Evolutionary conservation across 371 early-diverging fungal genomes (phyloP).

Genomic region (Smittium culicis): DNA sequence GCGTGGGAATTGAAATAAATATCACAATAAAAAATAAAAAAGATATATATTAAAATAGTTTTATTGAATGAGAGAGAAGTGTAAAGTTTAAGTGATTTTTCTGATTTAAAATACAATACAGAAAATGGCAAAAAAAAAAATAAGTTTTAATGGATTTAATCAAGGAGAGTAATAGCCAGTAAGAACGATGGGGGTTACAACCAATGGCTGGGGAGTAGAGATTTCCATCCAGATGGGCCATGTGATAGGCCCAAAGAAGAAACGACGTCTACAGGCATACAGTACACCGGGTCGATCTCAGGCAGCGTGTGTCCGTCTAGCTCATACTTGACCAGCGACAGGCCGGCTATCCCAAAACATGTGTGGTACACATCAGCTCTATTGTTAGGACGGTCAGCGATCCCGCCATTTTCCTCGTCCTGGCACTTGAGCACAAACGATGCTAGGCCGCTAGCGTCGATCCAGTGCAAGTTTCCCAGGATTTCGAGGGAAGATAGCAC

Average conservation of each 20-base stretch:
- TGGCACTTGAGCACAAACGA: conserved; percentile 77
- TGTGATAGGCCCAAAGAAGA: conserved; percentile 38
- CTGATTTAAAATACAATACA: no score
- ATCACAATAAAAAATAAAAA: no score
- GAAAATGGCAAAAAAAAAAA: no score
- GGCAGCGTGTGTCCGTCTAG: conserved; percentile 27
- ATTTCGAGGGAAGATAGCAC: conserved; percentile 82
- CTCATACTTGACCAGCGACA: conserved; percentile 67
- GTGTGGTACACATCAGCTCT: conserved; percentile 95
- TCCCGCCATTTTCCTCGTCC: conserved; percentile 83
- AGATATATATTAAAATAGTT: no score
- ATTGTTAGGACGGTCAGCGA: conserved; percentile 89
- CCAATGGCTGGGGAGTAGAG: conserved; percentile 17
- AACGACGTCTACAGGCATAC: conserved; percentile 68
- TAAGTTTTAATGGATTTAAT: no score
- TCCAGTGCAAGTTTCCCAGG: conserved; percentile 70
- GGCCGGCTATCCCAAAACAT: conserved; percentile 81
- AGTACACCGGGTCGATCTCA: conserved; percentile 78
- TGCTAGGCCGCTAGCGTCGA: conserved; percentile 57
- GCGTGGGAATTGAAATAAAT: no score
- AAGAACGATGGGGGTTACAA: not conserved
- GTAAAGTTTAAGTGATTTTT: no score
- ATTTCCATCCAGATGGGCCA: conserved; percentile 14
- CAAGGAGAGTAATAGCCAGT: no score
- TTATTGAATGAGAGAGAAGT: no score